Evolutionary conservation across 177 flowering plant genomes (phyloP), one percentile per base, ranked within the genome.

Genomic region (Vitis hybrid): DNA sequence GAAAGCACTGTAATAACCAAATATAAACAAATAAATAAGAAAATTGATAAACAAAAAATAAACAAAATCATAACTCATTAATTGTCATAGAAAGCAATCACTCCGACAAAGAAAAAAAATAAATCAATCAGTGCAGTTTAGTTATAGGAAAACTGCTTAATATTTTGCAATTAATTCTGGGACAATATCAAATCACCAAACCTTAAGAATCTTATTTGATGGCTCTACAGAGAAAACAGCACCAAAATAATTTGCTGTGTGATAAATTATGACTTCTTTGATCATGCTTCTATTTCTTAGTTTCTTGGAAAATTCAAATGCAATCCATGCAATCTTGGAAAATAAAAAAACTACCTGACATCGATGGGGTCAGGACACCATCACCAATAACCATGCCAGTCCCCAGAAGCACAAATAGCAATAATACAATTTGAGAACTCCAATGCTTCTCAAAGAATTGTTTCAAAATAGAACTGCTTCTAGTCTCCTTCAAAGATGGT

Each of bases 311-410:
- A 39, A 39, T 39, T 39, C 45, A 39, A 5, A 39, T 39, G 45
- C 45, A 39, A 39, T 39, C 45, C 45, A 39, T 39, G 45, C 45
- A 39, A 39, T 7, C 45, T 39, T 39, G 45, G 45, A 39, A 5
- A 39, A 39, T 39, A 50, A 21, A 69, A 32, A 11, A 12, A 32
- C 12, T 79, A 87, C 88, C 90, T 21, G 90, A 87, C 80, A 87
- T 87, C 55, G 85, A 10, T 57, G 90, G 88, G 3, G 90, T 87
- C 2, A 85, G 81, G 55, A 86, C 64, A 0, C 90, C 87, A 72
- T 84, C 90, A 70, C 85, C 78, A 34, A 86, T 83, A 14, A 80
- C 83, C 90, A 86, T 85, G 68, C 88, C 68, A 48, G 86, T 80
- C 11, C 90, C 90, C 3, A 85, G 72, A 52, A 87, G 78, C 11